Conservation (phyloP, 768 basidiomycete genomes). For the Chalciporus sphaerocephalus region DNA sequence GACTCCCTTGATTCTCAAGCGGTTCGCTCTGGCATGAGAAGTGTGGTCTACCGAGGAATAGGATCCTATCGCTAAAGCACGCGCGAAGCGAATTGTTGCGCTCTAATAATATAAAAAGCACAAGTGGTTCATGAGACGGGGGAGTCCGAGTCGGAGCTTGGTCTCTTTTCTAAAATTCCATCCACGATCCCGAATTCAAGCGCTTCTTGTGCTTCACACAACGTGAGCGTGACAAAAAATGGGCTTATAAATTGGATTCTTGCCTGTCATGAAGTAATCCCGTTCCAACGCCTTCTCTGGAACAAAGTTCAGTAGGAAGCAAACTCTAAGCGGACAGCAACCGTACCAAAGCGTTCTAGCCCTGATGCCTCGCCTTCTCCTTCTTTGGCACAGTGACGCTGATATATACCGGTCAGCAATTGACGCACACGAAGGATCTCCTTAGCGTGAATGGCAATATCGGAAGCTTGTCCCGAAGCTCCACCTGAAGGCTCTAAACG, state of each 20-base stretch:
- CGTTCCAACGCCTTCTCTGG: constrained; percentile 85
- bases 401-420: constrained; percentile 83
- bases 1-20: constrained; percentile 6
- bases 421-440: constrained; percentile 90
- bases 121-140: constrained; percentile 16
- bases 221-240: constrained; percentile 22
- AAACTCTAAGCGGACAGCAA: constrained; percentile 19
- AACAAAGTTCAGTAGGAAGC: constrained; percentile 16
- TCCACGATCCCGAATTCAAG: constrained; percentile 91
- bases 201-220: constrained; percentile 71
- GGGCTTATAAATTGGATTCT: constrained; percentile 10
- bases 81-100: constrained; percentile 4
- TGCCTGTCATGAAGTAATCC: constrained; percentile 94
- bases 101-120: constrained; percentile 13
- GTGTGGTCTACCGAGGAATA: constrained; percentile 3
- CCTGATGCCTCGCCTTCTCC: constrained; percentile 64
- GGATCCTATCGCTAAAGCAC: constrained; percentile 6
- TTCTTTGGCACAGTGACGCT: constrained; percentile 70
- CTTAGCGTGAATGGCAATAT: constrained; percentile 96
- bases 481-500: constrained; percentile 89
- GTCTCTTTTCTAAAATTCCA: constrained; percentile 79
- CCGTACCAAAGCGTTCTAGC: constrained; percentile 73
- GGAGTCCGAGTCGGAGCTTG: constrained; percentile 43
- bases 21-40: constrained; percentile 1
- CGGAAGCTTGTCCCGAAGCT: constrained; percentile 90